Percentiles rank a stretch among this genome's conserved stretches.
phyloP scores from a whole-genome alignment of 208 protist species.

The Zelonia costaricensis region DNA sequence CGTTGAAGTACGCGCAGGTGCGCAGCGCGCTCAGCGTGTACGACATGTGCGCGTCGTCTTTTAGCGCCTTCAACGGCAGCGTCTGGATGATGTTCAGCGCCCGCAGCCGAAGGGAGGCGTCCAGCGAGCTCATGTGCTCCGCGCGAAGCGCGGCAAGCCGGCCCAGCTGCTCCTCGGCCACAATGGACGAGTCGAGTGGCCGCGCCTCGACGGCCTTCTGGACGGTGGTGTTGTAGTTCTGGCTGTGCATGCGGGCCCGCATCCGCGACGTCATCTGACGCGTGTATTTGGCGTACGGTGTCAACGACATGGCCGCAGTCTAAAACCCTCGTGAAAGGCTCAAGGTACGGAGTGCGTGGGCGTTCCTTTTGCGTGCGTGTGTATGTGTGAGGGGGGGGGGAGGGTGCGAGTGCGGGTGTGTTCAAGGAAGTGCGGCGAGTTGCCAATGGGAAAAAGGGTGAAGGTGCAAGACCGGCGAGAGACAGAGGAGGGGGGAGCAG shows the following conservation, averaged over 20 bases:
- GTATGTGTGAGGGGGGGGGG: no score
- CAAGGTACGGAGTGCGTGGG: no score
- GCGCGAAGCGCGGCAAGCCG: constrained; percentile 41
- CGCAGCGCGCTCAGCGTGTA: constrained; percentile 56
- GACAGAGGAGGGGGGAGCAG: no score
- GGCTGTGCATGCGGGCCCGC: constrained; percentile 67
- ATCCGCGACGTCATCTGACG: constrained; percentile 52
- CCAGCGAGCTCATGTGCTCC: constrained; percentile 52
- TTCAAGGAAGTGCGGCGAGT: no score
- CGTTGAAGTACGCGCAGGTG: constrained; percentile 61
- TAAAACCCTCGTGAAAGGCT: no score
- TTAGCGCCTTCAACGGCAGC: constrained; percentile 61
- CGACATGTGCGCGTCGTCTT: constrained; percentile 76
- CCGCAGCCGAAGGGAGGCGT: constrained; percentile 32
- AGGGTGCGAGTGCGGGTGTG: no score
- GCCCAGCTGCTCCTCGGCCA: constrained; percentile 41
- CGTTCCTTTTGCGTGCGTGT: no score
- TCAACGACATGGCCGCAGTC: constrained; percentile 1
- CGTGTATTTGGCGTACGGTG: constrained; percentile 45
- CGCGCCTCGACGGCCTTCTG: constrained; percentile 10
- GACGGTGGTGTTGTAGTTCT: constrained; percentile 43
- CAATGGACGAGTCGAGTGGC: constrained; percentile 25
- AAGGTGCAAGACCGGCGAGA: no score
- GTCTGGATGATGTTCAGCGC: constrained; percentile 57
- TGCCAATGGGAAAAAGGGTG: no score